Base-by-base conservation (phyloP, 148 eudicot genomes). In the Camellia sinensis region DNA sequence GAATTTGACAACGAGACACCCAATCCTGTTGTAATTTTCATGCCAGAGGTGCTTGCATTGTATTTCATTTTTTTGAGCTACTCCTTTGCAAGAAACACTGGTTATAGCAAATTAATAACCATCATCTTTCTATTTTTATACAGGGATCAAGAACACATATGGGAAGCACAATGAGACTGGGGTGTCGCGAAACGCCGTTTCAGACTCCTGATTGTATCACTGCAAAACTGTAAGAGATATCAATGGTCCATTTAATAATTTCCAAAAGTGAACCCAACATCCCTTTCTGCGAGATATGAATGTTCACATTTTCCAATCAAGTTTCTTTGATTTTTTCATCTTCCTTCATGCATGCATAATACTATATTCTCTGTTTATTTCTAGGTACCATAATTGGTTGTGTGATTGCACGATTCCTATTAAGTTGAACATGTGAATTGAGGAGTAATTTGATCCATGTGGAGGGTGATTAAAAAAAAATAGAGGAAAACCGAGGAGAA, bases 81-180 rank as follows among this genome's bases (percentile, higher is more conserved):
- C 6, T 48, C 15, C 15, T 54, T n/a, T 59, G 57, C 63, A 29
- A 50, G 19, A 60, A 74, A 29, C 19, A 7, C 53, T 43, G 12
- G 17, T 40, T 29, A 46, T 43, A 43, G 62, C 66, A 71, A 56
- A 18, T 71, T 18, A 67, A 18, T 72, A n/a, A 43, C 44, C 67
- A 62, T 60, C 46, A 17, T 82, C 50, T 59, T 29, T 78, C 8
- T 66, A 1, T 40, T 9, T 78, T 37, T 59, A 48, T 65, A 76
- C 80, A 93, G 99, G 97, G 93, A 62, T 95, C 97, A 71, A 89
- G 92, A 88, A 95, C 97, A 50, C 93, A 89, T 75, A 93, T 90
- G 97, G 99, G 99, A 86, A 92, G 87, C 85, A 90, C 99, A 18
- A 95, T 95, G 99, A 93, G 99, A 83, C 88, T 95, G 73, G 97